Conservation (phyloP, 2,329 filamentous ascomycete genomes). For the Cladobotryum protrusum region DNA sequence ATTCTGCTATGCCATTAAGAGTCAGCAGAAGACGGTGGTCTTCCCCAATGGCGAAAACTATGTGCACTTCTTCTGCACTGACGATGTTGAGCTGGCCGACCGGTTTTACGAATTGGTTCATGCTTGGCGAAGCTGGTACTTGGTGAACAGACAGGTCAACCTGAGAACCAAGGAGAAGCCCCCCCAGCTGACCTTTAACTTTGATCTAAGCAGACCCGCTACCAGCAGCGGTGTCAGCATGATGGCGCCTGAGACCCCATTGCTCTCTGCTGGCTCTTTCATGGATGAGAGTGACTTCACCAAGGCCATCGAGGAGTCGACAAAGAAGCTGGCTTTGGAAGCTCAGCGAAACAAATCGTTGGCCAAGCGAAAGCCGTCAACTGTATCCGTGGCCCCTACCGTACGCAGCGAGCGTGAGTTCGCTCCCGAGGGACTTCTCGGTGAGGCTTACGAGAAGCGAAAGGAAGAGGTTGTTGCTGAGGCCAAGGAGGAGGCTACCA, state of each 20-base stretch:
- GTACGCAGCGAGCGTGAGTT: constrained; percentile 36
- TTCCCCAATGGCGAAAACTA: constrained; percentile 80
- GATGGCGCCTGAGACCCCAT: background rate
- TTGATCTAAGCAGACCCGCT: constrained; percentile 2
- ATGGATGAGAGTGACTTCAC: constrained; percentile 12
- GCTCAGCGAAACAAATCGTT: constrained; percentile 7
- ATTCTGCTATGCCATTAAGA: constrained; percentile 82
- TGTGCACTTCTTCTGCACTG: constrained; percentile 85
- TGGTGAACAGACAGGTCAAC: constrained; percentile 62
- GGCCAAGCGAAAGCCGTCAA: constrained; percentile 2
- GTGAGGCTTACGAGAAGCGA: constrained; percentile 42
- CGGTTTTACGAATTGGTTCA: constrained; percentile 68
- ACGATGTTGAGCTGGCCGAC: constrained; percentile 61
- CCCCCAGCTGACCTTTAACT: constrained; percentile 10
- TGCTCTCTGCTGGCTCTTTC: constrained; percentile 9
- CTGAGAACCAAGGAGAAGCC: constrained; percentile 34
- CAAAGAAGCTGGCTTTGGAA: constrained; percentile 10
- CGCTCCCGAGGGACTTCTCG: constrained; percentile 45
- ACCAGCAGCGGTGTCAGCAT: background rate
- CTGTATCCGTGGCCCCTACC: constrained; percentile 12
- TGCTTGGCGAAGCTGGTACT: constrained; percentile 84
- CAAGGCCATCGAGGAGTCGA: constrained; percentile 12
- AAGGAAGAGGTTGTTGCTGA: constrained; percentile 27
- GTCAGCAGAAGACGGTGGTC: constrained; percentile 79
- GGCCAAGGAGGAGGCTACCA: constrained; percentile 26